Evolutionary conservation across 2,329 filamentous ascomycete genomes (phyloP).

Genomic region (Myrmaecium sp.): DNA sequence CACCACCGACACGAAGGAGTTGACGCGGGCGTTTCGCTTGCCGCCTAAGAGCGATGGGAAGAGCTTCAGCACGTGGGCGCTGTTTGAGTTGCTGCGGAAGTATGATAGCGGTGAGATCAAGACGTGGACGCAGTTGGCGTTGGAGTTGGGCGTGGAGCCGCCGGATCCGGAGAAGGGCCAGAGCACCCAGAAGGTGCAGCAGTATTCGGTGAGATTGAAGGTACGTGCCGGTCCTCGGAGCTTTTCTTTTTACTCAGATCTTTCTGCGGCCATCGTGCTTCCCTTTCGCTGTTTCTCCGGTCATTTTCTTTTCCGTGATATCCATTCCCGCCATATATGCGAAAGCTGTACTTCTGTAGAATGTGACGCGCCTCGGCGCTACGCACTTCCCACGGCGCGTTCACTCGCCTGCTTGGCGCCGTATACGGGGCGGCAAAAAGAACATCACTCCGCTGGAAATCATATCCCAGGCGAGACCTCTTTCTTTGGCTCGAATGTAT

Average conservation of each 20-base stretch:
- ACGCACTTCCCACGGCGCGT: no score
- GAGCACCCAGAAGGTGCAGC: slow-evolving; percentile 84
- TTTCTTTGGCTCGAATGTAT: no score
- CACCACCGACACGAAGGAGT: slow-evolving; percentile 50
- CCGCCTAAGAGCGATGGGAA: slow-evolving; percentile 82
- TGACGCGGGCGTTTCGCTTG: slow-evolving; percentile 59
- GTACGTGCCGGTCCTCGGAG: slow-evolving; percentile 28
- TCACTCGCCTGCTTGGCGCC: no score
- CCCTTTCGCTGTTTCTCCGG: no score
- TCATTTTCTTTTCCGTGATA: no score
- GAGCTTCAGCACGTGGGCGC: slow-evolving; percentile 57
- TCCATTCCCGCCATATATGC: no score
- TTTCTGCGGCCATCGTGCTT: no score
- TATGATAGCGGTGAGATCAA: slow-evolving; percentile 73
- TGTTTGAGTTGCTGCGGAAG: slow-evolving; percentile 64
- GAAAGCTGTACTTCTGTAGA: no score
- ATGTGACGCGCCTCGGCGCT: no score
- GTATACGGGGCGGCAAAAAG: no score
- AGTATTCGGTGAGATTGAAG: slow-evolving; percentile 86
- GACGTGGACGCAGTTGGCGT: slow-evolving; percentile 79
- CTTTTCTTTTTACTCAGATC: slow-evolving; percentile 1
- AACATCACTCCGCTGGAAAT: no score
- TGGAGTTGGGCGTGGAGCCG: slow-evolving; percentile 75
- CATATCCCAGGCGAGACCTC: no score
- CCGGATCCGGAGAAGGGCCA: slow-evolving; percentile 69